Evolutionary conservation across 345 rosid genomes (phyloP).

Genomic region (Citrus reticulata): DNA sequence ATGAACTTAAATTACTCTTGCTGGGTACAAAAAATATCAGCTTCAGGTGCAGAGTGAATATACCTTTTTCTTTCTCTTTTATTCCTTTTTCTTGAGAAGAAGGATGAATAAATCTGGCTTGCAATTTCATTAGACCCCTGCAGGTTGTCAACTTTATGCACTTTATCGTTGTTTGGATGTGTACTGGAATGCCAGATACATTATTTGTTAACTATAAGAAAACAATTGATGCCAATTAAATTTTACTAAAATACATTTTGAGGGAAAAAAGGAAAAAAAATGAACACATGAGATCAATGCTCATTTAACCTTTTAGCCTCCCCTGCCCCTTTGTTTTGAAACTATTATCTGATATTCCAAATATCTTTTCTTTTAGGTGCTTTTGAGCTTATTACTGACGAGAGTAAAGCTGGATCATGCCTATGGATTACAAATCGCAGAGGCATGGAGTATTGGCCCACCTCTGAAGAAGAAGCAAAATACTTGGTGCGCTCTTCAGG

Average conservation of each 20-base stretch:
- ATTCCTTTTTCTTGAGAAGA: background rate
- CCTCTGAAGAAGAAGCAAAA: slow-evolving; percentile 63
- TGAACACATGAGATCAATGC: background rate
- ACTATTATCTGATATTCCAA: slow-evolving; percentile 6
- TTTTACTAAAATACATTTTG: background rate
- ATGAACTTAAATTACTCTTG: background rate
- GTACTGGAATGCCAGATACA: background rate
- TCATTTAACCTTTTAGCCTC: background rate
- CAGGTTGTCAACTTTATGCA: background rate
- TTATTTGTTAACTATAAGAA: background rate
- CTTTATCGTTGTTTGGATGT: background rate
- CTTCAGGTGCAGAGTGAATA: background rate
- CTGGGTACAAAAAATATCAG: background rate
- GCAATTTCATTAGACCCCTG: background rate
- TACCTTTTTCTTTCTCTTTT: background rate
- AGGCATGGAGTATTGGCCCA: slow-evolving; percentile 95
- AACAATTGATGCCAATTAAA: background rate
- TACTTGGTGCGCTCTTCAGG: slow-evolving; percentile 45
- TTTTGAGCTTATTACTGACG: slow-evolving; percentile 81
- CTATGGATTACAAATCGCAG: slow-evolving; percentile 87
- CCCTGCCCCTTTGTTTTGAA: background rate
- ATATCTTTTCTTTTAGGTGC: slow-evolving; percentile 46
- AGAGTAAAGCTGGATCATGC: slow-evolving; percentile 84
- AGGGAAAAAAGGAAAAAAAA: too few species aligned
- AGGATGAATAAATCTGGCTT: background rate